These are phyloP conservation scores for Echium plantagineum DNA, from an alignment of 257 asterid species.

Conservation along the genomic window DNA sequence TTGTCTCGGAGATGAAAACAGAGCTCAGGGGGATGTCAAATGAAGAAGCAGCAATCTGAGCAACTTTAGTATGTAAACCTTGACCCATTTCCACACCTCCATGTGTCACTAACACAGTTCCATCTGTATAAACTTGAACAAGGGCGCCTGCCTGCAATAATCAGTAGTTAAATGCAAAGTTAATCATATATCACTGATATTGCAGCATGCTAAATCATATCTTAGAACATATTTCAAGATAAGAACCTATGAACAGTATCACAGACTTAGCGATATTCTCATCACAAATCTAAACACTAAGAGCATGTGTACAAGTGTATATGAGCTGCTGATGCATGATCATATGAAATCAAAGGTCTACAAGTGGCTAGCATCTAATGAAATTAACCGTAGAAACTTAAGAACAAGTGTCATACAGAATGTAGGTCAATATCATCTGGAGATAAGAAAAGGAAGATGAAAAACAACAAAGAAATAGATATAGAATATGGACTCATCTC, in stretches of 20 bases:
- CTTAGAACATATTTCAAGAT: too few relatives aligned
- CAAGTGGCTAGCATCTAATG: too few relatives aligned
- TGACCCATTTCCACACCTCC: conserved; percentile 99
- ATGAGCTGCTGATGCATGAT: too few relatives aligned
- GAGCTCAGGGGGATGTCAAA: conserved; percentile 80
- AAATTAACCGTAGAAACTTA: too few relatives aligned
- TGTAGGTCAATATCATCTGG: background rate
- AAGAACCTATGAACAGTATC: background rate
- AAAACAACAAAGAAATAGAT: background rate
- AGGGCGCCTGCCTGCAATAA: conserved; percentile 83
- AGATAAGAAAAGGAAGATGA: background rate
- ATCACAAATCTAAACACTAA: too few relatives aligned
- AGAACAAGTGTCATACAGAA: too few relatives aligned
- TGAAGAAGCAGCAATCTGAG: conserved; percentile 91
- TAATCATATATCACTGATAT: background rate
- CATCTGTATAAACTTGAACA: conserved; percentile 95
- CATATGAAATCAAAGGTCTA: too few relatives aligned
- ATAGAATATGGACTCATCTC: background rate
- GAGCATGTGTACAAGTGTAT: too few relatives aligned
- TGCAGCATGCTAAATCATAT: background rate
- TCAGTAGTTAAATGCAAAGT: background rate
- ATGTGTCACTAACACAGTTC: conserved; percentile 91
- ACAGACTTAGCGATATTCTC: too few relatives aligned
- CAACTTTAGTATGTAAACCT: conserved; percentile 95
- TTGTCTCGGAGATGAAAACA: conserved; percentile 89